phyloP scores from a whole-genome alignment of 2,329 filamentous ascomycete genomes.

The Graphilbum sp. region DNA sequence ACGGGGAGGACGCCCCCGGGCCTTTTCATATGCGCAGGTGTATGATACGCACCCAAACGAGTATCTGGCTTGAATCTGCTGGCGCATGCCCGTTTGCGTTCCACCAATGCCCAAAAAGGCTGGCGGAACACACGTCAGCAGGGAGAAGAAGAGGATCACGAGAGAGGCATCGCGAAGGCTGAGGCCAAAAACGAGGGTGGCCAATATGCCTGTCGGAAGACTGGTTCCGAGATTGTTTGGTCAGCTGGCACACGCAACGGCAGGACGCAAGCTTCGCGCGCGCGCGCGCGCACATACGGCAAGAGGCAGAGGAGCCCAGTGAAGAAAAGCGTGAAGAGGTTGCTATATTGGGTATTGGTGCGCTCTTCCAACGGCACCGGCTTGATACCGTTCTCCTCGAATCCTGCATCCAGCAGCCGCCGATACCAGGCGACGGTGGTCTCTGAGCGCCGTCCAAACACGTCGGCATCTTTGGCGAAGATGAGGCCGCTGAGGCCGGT shows the following conservation, averaged over 20 bases:
- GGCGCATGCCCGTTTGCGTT: slow-evolving; percentile 39
- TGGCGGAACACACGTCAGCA: slow-evolving; percentile 35
- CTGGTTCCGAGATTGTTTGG: slow-evolving; percentile 14
- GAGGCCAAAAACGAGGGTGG: slow-evolving; percentile 35
- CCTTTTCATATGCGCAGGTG: no score
- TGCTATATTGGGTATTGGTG: slow-evolving; percentile 33
- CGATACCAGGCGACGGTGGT: slow-evolving; percentile 24
- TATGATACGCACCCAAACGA: slow-evolving; percentile 30
- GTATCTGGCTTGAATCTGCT: slow-evolving; percentile 45
- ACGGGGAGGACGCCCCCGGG: no score
- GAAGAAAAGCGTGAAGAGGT: slow-evolving; percentile 45
- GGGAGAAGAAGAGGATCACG: slow-evolving; percentile 41
- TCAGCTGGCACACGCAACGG: background rate
- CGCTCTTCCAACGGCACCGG: slow-evolving; percentile 38
- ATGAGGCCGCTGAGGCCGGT: slow-evolving; percentile 10
- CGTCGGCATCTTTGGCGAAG: slow-evolving; percentile 16
- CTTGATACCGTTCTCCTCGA: slow-evolving; percentile 37
- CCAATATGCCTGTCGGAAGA: slow-evolving; percentile 41
- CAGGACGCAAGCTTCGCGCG: no score
- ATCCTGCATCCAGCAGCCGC: slow-evolving; percentile 24
- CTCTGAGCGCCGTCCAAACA: slow-evolving; percentile 15
- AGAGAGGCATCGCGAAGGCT: slow-evolving; percentile 37
- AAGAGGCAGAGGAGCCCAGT: slow-evolving; percentile 39
- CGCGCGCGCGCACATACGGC: slow-evolving; percentile 38
- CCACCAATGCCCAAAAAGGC: slow-evolving; percentile 39